Evolutionary conservation across 148 eudicot genomes (phyloP), one percentile per base, ranked within the genome.

Genomic region (Pouteria glomerata): DNA sequence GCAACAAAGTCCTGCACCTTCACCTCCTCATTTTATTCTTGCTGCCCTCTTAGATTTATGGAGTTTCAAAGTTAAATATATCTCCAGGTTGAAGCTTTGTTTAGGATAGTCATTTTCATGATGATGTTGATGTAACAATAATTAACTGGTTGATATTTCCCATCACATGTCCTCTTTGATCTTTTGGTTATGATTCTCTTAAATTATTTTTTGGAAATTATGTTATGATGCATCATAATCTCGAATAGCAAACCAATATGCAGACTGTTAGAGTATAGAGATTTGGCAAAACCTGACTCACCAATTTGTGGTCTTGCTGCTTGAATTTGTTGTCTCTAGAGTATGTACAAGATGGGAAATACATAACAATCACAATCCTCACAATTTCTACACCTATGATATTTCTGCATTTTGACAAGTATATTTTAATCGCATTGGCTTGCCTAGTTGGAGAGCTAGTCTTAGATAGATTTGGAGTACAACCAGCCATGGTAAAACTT

Each of bases 181-280:
- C 56, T 23, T 34, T 35, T 14, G 4, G 58, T 45, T 66, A 35
- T 31, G 23, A 67, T 12, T 50, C 18, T 50, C 57, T 21, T 50
- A 35, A 29, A 27, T 66, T n/a, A n/a, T 21, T n/a, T 45, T 29
- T 30, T 4, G 16, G 7, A 16, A 15, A 26, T 27, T 24, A 14
- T 66, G 23, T 26, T 26, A n/a, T 41, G 68, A 64, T 64, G 68
- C 51, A 41, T 64, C 66, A 24, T 23, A 33, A 37, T 35, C 23
- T 62, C 3, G 11, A 37, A 37, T 13, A 37, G 3, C 24, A 19
- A 62, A 37, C 42, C 10, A 35, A 19, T 19, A 23, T 11, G 29
- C n/a, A n/a, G n/a, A n/a, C n/a, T n/a, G n/a, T n/a, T n/a, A n/a
- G n/a, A n/a, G n/a, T n/a, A n/a, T n/a, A n/a, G n/a, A n/a, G n/a